phyloP scores from a whole-genome alignment of 78 protist species.

The Anaeramoeba flamelloides region DNA sequence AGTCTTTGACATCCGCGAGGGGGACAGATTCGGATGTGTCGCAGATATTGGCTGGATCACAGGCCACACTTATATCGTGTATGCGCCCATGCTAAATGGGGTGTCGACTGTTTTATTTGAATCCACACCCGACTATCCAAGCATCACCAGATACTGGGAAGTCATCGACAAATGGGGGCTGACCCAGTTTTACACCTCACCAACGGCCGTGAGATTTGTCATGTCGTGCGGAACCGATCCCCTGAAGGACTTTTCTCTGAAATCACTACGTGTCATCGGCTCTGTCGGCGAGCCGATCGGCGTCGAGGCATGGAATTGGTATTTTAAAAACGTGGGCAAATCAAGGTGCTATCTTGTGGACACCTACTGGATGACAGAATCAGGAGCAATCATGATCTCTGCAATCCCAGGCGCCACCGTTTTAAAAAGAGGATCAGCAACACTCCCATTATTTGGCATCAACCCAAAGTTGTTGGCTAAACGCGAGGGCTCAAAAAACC shows the following conservation, averaged over 20 bases:
- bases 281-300: slow-evolving; percentile 32
- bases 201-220: slow-evolving; percentile 47
- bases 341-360: slow-evolving; percentile 72
- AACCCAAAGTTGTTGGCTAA: slow-evolving; percentile 46
- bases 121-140: too few species aligned
- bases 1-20: slow-evolving; percentile 22
- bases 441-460: slow-evolving; percentile 82
- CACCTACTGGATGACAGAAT: slow-evolving; percentile 93
- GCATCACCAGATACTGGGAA: too few species aligned
- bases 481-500: too few species aligned
- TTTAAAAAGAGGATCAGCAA: slow-evolving; percentile 72
- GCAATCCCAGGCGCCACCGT: slow-evolving; percentile 76
- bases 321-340: slow-evolving; percentile 58
- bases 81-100: slow-evolving; percentile 29
- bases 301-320: slow-evolving; percentile 66
- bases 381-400: slow-evolving; percentile 74
- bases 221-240: slow-evolving; percentile 39
- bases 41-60: slow-evolving; percentile 48
- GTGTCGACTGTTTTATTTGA: slow-evolving; percentile 30
- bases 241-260: slow-evolving; percentile 12
- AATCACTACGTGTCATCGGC: slow-evolving; percentile 14
- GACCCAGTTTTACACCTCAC: too few species aligned
- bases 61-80: slow-evolving; percentile 25
- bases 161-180: too few species aligned
- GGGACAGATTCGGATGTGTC: slow-evolving; percentile 34